Evolutionary conservation across 2,329 filamentous ascomycete genomes (phyloP).

Genomic region (Fusarium nelsonii): DNA sequence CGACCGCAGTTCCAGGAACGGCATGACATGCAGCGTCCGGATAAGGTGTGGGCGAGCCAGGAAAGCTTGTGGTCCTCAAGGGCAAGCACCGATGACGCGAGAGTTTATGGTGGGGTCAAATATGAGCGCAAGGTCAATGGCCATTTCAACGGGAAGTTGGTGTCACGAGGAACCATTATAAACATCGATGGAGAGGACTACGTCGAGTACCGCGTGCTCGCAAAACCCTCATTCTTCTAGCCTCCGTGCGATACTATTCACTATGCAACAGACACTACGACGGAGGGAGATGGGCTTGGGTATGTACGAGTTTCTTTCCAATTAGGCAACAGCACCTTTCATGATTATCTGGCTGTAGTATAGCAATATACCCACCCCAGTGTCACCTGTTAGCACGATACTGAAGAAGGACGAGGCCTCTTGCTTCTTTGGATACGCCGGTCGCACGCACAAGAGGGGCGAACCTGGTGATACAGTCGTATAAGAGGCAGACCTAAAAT

Average conservation of each 20-base stretch:
- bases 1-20: slow-evolving; percentile 59
- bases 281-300: background rate
- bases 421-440: too few species aligned
- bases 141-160: slow-evolving; percentile 72
- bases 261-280: background rate
- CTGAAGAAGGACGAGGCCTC: too few species aligned
- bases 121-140: slow-evolving; percentile 72
- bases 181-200: slow-evolving; percentile 76
- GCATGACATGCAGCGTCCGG: slow-evolving; percentile 63
- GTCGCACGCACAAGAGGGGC: too few species aligned
- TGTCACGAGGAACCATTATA: slow-evolving; percentile 71
- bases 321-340: background rate
- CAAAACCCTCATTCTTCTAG: slow-evolving; percentile 71
- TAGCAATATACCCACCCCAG: background rate
- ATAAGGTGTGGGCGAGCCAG: slow-evolving; percentile 68
- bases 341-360: background rate
- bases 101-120: slow-evolving; percentile 69
- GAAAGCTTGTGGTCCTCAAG: slow-evolving; percentile 60
- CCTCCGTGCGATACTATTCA: too few species aligned
- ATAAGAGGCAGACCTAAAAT: too few species aligned
- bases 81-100: slow-evolving; percentile 63
- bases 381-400: background rate
- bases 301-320: background rate
- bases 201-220: slow-evolving; percentile 74
- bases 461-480: too few species aligned